Evolutionary conservation across 2,329 filamentous ascomycete genomes (phyloP), one percentile per base, ranked within the genome.

Genomic region (Arthrobotrys sphaeroides): DNA sequence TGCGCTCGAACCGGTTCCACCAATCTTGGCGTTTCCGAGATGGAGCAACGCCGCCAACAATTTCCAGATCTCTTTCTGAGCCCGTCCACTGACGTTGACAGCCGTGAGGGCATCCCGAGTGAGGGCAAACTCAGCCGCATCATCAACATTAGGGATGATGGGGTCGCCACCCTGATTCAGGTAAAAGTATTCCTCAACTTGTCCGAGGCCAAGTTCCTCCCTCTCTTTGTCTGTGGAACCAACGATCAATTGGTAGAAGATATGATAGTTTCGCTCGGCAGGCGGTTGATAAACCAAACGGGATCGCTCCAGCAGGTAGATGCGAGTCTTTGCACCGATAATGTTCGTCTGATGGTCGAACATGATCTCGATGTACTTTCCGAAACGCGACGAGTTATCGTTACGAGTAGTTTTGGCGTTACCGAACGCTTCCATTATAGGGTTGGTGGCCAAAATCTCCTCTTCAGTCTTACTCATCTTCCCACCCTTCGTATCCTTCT

Each of bases 341-440:
- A 99, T 99, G 82, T 96, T 95, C 77, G 93, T 97, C 81, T 90
- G 88, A 77, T 92, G 89, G 84, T 98, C 94, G 83, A 99, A 99
- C 93, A 98, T 94, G 82, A 99, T 99, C 85, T 99, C 95, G 80
- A 99, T 98, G 83, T 99, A 99, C 86, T 99, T 99, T 83, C 95
- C 95, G 84, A 99, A 99, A 81, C 95, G 89, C 43, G 95, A 99
- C 47, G 95, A 99, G 84, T 99, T 99, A 84, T 99, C 95, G 85
- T 99, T 99, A 82, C 95, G 88, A 9, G 95, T 99, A n/a, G 95
- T 99, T 85, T 99, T 99, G 65, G 95, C 95, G 85, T 99, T 99
- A 82, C 95, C 95, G 82, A 99, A 99, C 33, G 95, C 94, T 88
- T 99, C 95, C 95, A 99, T 99, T 82, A 99, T 97, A 40, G 95